A percentile compares a stretch with the other conserved stretches of the same genome.
Conservation (phyloP, 129 eudicot genomes). For the Daucus carota region DH1_v3.0 NC_030385.2:28269001-28269500, state of each 20-base stretch:
- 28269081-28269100: not conserved
- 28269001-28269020: too few species aligned
- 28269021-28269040: not conserved
- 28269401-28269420: not conserved
- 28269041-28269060: not conserved
- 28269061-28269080: too few species aligned
- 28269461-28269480: not conserved
- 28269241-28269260: not conserved
- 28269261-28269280: not conserved
- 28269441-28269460: not conserved
- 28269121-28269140: not conserved
- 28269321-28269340: not conserved
- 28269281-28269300: not conserved
- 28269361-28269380: not conserved
- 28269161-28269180: not conserved
- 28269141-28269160: not conserved
- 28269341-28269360: not conserved
- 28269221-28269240: conserved; percentile 1
- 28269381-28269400: not conserved
- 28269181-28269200: not conserved
- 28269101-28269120: not conserved
- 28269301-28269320: not conserved
- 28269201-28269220: not conserved
- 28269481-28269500: conserved; percentile 1
- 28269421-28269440: not conserved